These are phyloP conservation scores for Phtheirospermum japonicum DNA, from an alignment of 257 asterid species.

Conservation along the genomic window DNA sequence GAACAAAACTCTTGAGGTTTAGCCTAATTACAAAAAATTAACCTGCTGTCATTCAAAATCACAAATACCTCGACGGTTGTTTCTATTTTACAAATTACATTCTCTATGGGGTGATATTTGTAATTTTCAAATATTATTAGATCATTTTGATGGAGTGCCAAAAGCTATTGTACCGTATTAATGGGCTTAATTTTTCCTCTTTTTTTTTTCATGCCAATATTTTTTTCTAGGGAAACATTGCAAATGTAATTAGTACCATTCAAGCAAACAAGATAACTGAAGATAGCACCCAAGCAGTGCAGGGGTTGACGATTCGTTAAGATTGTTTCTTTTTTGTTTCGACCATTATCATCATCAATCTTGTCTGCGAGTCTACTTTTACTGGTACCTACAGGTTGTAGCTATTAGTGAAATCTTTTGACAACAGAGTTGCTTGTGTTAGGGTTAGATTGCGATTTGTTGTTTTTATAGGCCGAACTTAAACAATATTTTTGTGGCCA, in stretches of 20 bases:
- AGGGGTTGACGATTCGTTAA: slow-evolving; percentile 64
- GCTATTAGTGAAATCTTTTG: slow-evolving; percentile 13
- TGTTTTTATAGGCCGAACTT: slow-evolving; percentile 18
- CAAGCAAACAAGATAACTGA: slow-evolving; percentile 77
- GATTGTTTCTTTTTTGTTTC: slow-evolving; percentile 1
- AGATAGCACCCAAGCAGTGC: slow-evolving; percentile 65
- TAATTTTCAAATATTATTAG: not conserved
- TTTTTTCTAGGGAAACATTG: slow-evolving; percentile 58
- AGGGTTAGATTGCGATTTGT: slow-evolving; percentile 18
- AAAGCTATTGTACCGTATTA: not conserved
- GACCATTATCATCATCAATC: slow-evolving; percentile 3
- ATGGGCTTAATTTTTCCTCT: not conserved
- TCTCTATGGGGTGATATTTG: not conserved
- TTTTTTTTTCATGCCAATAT: not conserved
- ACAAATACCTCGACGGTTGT: not conserved
- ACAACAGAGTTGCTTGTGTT: slow-evolving; percentile 21
- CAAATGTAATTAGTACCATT: slow-evolving; percentile 60
- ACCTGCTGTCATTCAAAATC: not conserved
- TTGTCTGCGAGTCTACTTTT: slow-evolving; percentile 22
- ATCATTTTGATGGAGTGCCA: not conserved
- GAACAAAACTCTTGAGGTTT: not conserved
- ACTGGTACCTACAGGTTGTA: slow-evolving; percentile 2
- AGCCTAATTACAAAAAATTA: not conserved
- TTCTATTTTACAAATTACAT: not conserved
- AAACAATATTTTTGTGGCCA: slow-evolving; percentile 22